phyloP scores from a whole-genome alignment of 148 eudicot species.

The Rhododendron williamsianum region DNA sequence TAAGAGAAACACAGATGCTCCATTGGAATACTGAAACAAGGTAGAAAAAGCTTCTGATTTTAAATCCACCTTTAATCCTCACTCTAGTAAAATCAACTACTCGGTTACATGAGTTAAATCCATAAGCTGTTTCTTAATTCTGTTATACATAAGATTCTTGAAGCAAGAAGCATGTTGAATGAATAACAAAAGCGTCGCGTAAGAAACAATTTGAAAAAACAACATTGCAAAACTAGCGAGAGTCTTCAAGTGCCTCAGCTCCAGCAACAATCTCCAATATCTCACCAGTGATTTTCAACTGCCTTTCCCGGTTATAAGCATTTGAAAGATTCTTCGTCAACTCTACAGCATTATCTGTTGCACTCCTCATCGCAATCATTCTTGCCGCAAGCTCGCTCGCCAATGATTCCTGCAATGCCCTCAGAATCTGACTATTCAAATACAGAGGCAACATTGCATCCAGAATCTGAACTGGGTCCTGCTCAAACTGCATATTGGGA shows the following conservation, averaged over 20 bases:
- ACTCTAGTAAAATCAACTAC: neutral
- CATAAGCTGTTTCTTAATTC: neutral
- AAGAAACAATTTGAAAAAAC: neutral
- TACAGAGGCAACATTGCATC: conserved; percentile 4
- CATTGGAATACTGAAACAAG: neutral
- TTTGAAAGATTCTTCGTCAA: conserved; percentile 2
- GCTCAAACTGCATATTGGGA: neutral
- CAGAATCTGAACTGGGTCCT: conserved; percentile 4
- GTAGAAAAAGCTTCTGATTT: neutral
- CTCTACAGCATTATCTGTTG: conserved; percentile 7
- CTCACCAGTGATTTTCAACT: conserved; percentile 11
- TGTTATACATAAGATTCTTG: neutral
- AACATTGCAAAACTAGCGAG: neutral
- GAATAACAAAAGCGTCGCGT: neutral
- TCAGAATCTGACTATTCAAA: conserved; percentile 2
- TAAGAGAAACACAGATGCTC: neutral
- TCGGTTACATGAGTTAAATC: neutral
- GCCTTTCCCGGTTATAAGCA: conserved; percentile 11
- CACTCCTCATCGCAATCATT: conserved; percentile 4
- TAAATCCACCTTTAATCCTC: neutral
- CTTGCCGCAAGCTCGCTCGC: conserved; percentile 10
- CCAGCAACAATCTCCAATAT: conserved; percentile 9
- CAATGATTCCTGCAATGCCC: conserved; percentile 12
- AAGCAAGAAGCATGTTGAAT: neutral
- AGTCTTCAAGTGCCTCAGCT: neutral